Base-by-base conservation (phyloP, 1,284 basidiomycete species). In the Tilletia caries region DNA sequence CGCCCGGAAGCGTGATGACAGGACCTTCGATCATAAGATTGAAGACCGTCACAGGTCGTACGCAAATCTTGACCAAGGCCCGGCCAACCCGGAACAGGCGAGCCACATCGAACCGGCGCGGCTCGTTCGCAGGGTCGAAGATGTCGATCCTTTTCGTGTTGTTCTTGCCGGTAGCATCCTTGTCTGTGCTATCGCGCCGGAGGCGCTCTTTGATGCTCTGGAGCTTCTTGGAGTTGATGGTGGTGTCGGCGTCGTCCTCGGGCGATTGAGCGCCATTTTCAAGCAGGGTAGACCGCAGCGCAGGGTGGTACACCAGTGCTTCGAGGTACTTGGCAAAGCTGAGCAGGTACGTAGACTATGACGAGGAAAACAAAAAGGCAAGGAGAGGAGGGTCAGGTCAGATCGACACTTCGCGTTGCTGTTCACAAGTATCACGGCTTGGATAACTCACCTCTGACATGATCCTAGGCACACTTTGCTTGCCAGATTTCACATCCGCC, bases 321-420 rank as follows among this genome's bases (percentile, higher is more conserved):
- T 81, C 78, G 67, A 81, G 62, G 67, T 74, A 81, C 43, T 73
- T 73, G 12, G 75, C 74, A 44, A 79, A 81, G 10, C 79, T 80
- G 12, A 74, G 68, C 4, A 81, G 73, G 23, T 78, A 80, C 46
- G 78, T 78, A 10, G 74, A 75, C 34, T 77, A n/a, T n/a, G n/a
- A n/a, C n/a, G n/a, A 71, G 52, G 76, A 74, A 41, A 10, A 2
- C 37, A 41, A 2, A 41, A 41, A 18, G 10, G 18, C 41, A 44
- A 18, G 18, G 18, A 18, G 41, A 44, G 10, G 41, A 10, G 41
- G 18, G 41, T 44, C n/a, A n/a, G n/a, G n/a, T n/a, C n/a, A n/a
- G n/a, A n/a, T n/a, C n/a, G n/a, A n/a, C 46, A 50, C 46, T 20
- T 50, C 46, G 46, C 46, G 25, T 23, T 18, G 46, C 46, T 23